Conservation (phyloP, 768 basidiomycete species). For the Mycena chlorophos region DNA sequence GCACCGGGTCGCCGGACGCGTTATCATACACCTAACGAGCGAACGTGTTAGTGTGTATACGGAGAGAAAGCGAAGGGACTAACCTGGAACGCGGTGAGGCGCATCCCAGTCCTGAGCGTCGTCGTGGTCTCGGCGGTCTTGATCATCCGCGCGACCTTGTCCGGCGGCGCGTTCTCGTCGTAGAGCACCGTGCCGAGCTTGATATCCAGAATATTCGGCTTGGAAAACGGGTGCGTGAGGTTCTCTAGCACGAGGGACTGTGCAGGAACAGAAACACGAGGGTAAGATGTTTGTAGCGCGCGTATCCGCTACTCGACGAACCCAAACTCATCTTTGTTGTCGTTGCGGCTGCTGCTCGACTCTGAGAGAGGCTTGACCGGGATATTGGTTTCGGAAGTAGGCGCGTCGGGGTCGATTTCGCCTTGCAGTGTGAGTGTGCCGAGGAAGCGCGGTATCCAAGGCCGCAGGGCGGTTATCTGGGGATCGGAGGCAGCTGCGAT, state of each 20-base stretch:
- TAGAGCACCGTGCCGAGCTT: conserved; percentile 93
- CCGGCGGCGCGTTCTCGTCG: conserved; percentile 61
- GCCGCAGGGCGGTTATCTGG: conserved; percentile 45
- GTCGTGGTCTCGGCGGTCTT: conserved; percentile 71
- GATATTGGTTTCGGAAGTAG: conserved; percentile 26
- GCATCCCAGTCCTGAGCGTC: conserved; percentile 69
- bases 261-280: conserved; percentile 25
- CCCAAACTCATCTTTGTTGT: conserved; percentile 47
- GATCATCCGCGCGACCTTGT: conserved; percentile 80
- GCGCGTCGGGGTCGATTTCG: conserved; percentile 42
- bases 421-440: conserved; percentile 78
- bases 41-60: conserved; percentile 4
- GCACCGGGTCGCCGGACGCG: conserved; percentile 49
- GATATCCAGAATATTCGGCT: conserved; percentile 87
- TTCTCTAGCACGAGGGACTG: conserved; percentile 89
- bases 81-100: conserved; percentile 91
- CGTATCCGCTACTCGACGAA: background rate
- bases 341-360: too few relatives aligned
- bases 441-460: conserved; percentile 72
- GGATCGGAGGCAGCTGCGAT: conserved; percentile 39
- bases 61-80: conserved; percentile 22
- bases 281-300: conserved; percentile 10
- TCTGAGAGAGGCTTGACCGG: conserved; percentile 27
- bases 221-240: conserved; percentile 65
- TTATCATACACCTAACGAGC: conserved; percentile 69